These are phyloP conservation scores for Talaromyces ruber DNA, from an alignment of 495 filamentous ascomycete species.

Conservation along the genomic window DNA sequence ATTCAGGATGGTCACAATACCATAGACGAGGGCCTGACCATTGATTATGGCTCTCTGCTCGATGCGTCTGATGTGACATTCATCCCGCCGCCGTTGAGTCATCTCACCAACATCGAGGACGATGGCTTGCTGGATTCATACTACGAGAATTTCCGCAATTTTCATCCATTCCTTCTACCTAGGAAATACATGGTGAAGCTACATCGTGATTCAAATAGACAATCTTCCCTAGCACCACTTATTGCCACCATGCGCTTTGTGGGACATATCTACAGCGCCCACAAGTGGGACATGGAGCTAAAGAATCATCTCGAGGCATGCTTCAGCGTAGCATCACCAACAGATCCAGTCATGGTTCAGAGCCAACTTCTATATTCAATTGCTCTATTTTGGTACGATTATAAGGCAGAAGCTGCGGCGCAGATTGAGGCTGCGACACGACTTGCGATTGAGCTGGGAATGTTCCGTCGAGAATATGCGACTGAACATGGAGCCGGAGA, in stretches of 20 bases:
- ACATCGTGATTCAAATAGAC: slow-evolving; percentile 14
- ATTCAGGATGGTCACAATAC: background rate
- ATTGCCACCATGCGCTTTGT: slow-evolving; percentile 16
- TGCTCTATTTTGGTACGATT: slow-evolving; percentile 23
- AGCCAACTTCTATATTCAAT: slow-evolving; percentile 24
- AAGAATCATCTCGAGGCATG: slow-evolving; percentile 13
- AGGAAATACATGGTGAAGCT: slow-evolving; percentile 9
- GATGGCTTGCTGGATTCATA: slow-evolving; percentile 20
- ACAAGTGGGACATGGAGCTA: slow-evolving; percentile 14
- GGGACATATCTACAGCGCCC: slow-evolving; percentile 16
- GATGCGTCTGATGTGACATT: background rate
- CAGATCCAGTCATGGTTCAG: slow-evolving; percentile 23
- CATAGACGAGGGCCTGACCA: background rate
- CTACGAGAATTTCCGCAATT: slow-evolving; percentile 21
- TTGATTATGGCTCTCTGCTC: background rate
- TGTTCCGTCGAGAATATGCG: slow-evolving; percentile 17
- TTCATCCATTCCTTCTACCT: slow-evolving; percentile 19
- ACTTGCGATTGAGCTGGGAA: slow-evolving; percentile 30
- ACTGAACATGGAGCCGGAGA: slow-evolving; percentile 12
- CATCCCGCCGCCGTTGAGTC: background rate
- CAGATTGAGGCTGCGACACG: slow-evolving; percentile 15
- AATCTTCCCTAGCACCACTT: slow-evolving; percentile 11
- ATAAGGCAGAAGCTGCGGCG: slow-evolving; percentile 13
- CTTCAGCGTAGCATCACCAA: slow-evolving; percentile 51
- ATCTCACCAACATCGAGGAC: slow-evolving; percentile 8